These are phyloP conservation scores for Spatholobus suberectus DNA, from an alignment of 306 rosid genomes.

Conservation along the genomic window DNA sequence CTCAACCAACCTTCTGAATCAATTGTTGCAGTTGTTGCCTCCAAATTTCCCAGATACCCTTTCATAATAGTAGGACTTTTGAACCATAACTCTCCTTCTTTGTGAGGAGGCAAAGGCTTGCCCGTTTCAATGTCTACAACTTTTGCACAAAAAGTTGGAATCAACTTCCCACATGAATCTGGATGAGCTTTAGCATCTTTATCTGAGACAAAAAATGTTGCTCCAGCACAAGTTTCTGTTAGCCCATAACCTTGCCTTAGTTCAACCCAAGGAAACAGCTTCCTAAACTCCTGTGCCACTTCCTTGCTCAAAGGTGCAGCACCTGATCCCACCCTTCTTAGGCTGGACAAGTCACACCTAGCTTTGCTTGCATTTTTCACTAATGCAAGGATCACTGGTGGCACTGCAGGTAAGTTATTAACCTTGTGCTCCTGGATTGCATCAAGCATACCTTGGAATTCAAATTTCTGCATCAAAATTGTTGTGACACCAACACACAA, in stretches of 20 bases:
- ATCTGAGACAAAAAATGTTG: conserved; percentile 53
- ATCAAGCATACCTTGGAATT: conserved; percentile 61
- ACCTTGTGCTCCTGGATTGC: conserved; percentile 65
- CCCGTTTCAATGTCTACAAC: conserved; percentile 68
- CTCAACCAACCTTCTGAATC: conserved; percentile 76
- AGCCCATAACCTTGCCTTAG: conserved; percentile 85
- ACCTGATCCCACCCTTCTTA: conserved; percentile 74
- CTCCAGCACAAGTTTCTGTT: conserved; percentile 74
- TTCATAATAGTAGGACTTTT: conserved; percentile 80
- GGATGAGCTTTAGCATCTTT: conserved; percentile 58
- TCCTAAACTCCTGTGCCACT: conserved; percentile 60
- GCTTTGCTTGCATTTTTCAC: conserved; percentile 61
- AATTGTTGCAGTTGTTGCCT: conserved; percentile 69
- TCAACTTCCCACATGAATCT: conserved; percentile 63
- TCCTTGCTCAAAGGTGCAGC: conserved; percentile 93
- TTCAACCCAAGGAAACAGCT: conserved; percentile 84
- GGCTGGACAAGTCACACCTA: conserved; percentile 58
- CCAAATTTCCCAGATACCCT: conserved; percentile 73
- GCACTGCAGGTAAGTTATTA: conserved; percentile 79
- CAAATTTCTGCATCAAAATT: conserved; percentile 70
- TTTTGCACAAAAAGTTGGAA: conserved; percentile 73
- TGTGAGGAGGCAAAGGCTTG: conserved; percentile 62
- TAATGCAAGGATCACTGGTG: conserved; percentile 79
- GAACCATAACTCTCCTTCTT: conserved; percentile 85
- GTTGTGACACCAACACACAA: conserved; percentile 63